These are phyloP conservation scores for Lanmaoa pseudosensibilis DNA, from an alignment of 768 basidiomycete species.

Conservation along the genomic window DNA sequence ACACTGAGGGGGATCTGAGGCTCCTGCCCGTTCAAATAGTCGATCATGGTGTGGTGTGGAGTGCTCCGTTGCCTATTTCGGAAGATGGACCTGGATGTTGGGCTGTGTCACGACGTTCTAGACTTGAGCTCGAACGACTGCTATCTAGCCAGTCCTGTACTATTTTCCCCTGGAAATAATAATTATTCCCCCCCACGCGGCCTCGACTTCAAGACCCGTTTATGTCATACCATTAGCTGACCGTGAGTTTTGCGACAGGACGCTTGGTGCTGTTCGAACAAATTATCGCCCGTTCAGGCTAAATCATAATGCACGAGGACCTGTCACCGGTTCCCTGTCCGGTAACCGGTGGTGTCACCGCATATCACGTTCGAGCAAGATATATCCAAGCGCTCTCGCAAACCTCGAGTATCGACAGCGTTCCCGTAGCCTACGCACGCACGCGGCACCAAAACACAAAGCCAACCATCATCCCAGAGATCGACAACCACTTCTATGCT, in stretches of 20 bases:
- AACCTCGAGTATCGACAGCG: not conserved
- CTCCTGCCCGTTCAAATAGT: slow-evolving; percentile 30
- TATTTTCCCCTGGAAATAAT: slow-evolving; percentile 2
- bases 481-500: not conserved
- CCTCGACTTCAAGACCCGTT: not conserved
- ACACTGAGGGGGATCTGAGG: slow-evolving; percentile 5
- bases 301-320: not conserved
- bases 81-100: slow-evolving; percentile 16
- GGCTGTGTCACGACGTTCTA: slow-evolving; percentile 22
- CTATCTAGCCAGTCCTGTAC: not conserved
- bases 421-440: not conserved
- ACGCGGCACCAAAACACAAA: not conserved
- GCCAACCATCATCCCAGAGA: too few relatives aligned
- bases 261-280: not conserved
- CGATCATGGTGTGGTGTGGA: slow-evolving; percentile 23
- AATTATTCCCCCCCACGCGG: not conserved
- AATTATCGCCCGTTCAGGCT: not conserved
- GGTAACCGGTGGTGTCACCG: too few relatives aligned
- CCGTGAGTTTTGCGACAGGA: not conserved
- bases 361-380: not conserved
- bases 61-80: slow-evolving; percentile 25
- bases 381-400: not conserved
- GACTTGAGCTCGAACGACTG: slow-evolving; percentile 5
- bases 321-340: not conserved
- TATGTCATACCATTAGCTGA: not conserved